Evolutionary conservation across 768 basidiomycete species (phyloP), one percentile per base, ranked within the genome.

Genomic region (Candolleomyces eurysporus): DNA sequence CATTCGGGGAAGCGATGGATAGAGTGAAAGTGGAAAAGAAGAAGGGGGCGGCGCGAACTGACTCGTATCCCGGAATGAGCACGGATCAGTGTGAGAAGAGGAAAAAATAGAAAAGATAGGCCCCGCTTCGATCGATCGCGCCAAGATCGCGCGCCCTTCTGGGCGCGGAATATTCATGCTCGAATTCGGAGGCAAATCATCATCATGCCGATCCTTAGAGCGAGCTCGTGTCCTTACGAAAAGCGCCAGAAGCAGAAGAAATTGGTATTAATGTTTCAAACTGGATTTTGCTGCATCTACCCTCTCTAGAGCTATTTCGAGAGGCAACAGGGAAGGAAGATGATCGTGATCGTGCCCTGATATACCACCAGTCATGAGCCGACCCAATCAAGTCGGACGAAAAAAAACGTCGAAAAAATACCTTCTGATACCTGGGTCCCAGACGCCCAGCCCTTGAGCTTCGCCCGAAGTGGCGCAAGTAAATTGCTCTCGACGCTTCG

Each of bases 231-330:
- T 26, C 26, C 26, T 26, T 26, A 26, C 26, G 26, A 43, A 13
- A 43, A 43, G 42, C 42, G 42, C 42, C 42, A n/a, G 42, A 26
- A 26, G 26, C 4, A 26, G 26, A 2, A 26, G 26, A 26, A 26
- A 4, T 26, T 26, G 26, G 26, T 26, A 26, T 26, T 31, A 53
- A 19, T 17, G 57, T 8, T 52, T 30, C 53, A 67, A 22, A 1
- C 22, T 48, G 13, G 61, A 61, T 46, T 68, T 67, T 14, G 77
- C 81, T 43, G 63, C 61, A 42, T 84, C 77, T 21, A 86, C 76
- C 62, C 85, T 77, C 64, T 84, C 81, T 9, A 87, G 60, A 30
- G 79, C 71, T 50, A 83, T 75, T 62, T 79, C 72, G 45, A 87
- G 68, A 5, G 86, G 80, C n/a, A 77, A 75, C 5, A 83, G 54